Base-by-base conservation (phyloP, 306 rosid genomes). In the Vicia villosa region DNA sequence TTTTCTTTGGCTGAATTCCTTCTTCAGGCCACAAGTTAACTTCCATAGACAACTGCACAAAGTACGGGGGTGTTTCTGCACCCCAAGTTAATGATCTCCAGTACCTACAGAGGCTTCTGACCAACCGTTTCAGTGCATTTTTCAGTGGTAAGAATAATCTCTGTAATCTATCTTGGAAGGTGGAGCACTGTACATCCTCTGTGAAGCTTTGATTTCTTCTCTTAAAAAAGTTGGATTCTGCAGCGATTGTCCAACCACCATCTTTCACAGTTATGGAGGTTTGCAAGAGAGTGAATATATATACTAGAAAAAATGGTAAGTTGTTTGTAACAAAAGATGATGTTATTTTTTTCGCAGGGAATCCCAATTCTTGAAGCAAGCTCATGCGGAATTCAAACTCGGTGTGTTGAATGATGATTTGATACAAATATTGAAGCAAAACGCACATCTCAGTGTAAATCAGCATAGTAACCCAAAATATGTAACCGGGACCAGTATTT, bases 51-150 rank as follows among this genome's bases (percentile, higher is more conserved):
- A 92, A 84, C 80, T 89, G 96, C 62, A 92, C 81, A 83, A 92
- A 92, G 89, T 89, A 92, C 58, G 98, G 98, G 61, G 98, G 98
- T 24, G 96, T 84, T 68, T 92, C 98, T 63, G 98, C 91, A 67
- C 85, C 98, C 36, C 43, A 72, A n/a, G 96, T 87, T 74, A 92
- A 83, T 68, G 98, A 86, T 83, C 79, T 86, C 95, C 95, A 87
- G 76, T 87, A 92, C 82, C 86, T 81, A 40, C 57, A 73, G 68
- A 87, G 83, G 74, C 85, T 86, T 80, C 84, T 83, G 58, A 75
- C 38, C 34, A 86, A 45, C 77, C 67, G 66, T 73, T 79, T 85
- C 51, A 86, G 55, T 46, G 70, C 42, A 80, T 80, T 84, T 74
- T 24, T 60, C 51, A 67, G 72, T 6, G 78, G 81, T 52, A 52